Evolutionary conservation across 768 basidiomycete species (phyloP), one percentile per base, ranked within the genome.

Genomic region (Trametes meyenii): DNA sequence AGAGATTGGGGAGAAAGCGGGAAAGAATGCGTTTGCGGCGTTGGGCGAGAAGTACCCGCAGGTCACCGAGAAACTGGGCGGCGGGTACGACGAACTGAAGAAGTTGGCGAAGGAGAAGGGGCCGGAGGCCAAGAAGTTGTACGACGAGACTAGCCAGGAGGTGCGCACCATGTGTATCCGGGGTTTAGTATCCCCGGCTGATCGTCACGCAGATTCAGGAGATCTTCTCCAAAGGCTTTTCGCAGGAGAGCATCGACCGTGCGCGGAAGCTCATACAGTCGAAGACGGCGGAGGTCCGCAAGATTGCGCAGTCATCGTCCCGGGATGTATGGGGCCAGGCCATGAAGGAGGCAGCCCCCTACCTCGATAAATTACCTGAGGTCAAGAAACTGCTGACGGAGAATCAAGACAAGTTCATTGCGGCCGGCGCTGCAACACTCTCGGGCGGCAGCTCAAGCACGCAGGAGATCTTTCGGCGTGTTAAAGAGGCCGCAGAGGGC

Each of bases 91-190:
- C 16, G 66, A 75, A 62, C 53, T 76, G 59, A 66, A 60, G 67
- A 58, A 55, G 23, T 38, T 72, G 43, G 72, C 69, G 26, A 58
- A 72, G 58, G 52, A 66, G 46, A 62, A 65, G 13, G 72, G 72
- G 1, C 69, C 72, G 7, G 67, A 75, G 63, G 74, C 72, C 39
- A 71, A 73, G 72, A 68, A 70, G 63, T 23, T 73, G n/a, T 66
- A 67, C 16, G 66, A 71, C 10, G 75, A 76, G 24, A 65, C 70
- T 1, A 64, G 58, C 1, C 24, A 55, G 26, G 64, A 69, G 66
- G 62, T 69, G 36, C 19, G 54, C 17, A 26, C 11, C 19, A 16
- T 21, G 14, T 11, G 13, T 8, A 11, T 10, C 12, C 11, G 26
- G 26, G 23, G 13, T 4, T 19, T 3, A 48, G 46, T 5, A 33